Conservation (phyloP, 768 basidiomycete species). For the Amanita thiersii region DNA sequence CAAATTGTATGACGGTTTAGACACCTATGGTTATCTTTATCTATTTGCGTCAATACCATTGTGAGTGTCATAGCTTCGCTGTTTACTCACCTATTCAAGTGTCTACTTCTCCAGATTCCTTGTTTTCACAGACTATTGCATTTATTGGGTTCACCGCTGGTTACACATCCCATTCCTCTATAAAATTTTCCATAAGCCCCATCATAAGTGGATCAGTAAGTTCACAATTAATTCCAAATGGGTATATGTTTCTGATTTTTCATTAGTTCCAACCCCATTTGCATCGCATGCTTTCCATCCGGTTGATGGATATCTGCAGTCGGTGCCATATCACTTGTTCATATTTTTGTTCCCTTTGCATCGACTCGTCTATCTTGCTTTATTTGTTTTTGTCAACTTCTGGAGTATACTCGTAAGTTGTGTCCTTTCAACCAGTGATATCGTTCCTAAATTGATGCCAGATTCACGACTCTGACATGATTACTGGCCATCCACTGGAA, state of each 20-base stretch:
- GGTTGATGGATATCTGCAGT: constrained; percentile 90
- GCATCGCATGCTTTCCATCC: constrained; percentile 98
- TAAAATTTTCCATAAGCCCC: constrained; percentile 92
- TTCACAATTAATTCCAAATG: neutral
- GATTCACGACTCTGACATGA: constrained; percentile 99
- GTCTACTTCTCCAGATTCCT: constrained; percentile 19
- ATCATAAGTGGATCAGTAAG: constrained; percentile 95
- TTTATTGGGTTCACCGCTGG: constrained; percentile 96
- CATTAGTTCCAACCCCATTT: constrained; percentile 88
- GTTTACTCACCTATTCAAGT: constrained; percentile 10
- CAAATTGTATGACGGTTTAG: constrained; percentile 67
- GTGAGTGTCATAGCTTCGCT: constrained; percentile 32
- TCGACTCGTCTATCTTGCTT: constrained; percentile 69
- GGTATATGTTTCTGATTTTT: neutral
- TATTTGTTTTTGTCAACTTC: constrained; percentile 89
- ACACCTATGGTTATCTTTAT: constrained; percentile 75
- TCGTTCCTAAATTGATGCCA: constrained; percentile 18
- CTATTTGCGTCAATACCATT: constrained; percentile 58
- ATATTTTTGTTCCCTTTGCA: constrained; percentile 88
- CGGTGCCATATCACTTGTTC: constrained; percentile 91
- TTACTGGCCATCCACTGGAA: constrained; percentile 84
- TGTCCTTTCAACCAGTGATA: neutral
- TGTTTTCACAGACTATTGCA: constrained; percentile 71
- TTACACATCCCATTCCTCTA: constrained; percentile 83
- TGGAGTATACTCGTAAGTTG: constrained; percentile 85